Conservation (phyloP, 176 grass and related monocot species). For the Paspalum notatum region DNA sequence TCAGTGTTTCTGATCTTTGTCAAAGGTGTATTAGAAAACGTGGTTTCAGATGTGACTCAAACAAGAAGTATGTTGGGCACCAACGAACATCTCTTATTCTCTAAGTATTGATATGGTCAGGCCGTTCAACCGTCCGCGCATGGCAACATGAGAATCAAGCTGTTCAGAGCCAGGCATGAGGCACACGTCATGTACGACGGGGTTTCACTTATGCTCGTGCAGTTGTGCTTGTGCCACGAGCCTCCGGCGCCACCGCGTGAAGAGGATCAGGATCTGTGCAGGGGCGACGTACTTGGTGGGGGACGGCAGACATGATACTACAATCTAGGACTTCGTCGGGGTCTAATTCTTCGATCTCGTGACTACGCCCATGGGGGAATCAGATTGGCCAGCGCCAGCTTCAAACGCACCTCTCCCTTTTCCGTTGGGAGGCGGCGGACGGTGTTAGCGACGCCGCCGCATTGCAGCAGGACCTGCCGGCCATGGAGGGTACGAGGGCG, state of each 20-base stretch:
- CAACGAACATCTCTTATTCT: neutral
- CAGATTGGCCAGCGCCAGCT: neutral
- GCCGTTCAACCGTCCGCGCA: too few species aligned
- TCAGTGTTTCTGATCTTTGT: constrained; percentile 17
- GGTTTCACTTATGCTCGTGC: too few species aligned
- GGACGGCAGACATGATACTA: neutral
- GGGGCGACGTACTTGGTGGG: neutral
- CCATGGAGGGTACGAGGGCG: neutral
- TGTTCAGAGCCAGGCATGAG: neutral
- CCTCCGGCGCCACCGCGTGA: neutral
- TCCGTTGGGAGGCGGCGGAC: neutral
- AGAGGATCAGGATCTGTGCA: neutral
- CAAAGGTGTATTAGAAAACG: neutral
- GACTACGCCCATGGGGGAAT: neutral
- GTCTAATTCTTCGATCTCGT: neutral
- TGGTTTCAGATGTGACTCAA: neutral
- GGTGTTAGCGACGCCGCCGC: neutral
- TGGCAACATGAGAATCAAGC: neutral
- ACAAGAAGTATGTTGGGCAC: neutral
- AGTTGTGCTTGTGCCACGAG: neutral
- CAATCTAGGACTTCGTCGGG: neutral
- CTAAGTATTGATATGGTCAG: neutral
- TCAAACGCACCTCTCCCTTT: neutral
- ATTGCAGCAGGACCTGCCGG: neutral
- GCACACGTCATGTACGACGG: too few species aligned